These are phyloP conservation scores for Fusarium sp. DNA, from an alignment of 2,329 filamentous ascomycete species.

Conservation along the genomic window DNA sequence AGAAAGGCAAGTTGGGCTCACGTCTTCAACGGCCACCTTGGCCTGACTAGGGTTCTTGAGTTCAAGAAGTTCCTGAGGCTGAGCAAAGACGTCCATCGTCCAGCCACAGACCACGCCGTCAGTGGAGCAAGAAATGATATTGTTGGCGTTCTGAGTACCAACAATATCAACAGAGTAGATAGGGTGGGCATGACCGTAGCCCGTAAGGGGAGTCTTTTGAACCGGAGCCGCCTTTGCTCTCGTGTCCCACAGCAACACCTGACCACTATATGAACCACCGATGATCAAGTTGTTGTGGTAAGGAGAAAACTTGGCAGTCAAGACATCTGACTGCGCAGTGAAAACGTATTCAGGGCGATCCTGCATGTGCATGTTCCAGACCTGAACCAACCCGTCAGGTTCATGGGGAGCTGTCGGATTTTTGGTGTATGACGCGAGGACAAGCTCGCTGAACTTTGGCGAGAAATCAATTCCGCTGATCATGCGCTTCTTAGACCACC, in stretches of 20 bases:
- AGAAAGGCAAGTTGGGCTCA: conserved; percentile 92
- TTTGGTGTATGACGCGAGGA: conserved; percentile 96
- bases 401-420: conserved; percentile 95
- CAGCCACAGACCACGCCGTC: conserved; percentile 97
- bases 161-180: conserved; percentile 96
- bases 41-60: conserved; percentile 85
- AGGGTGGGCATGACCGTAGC: conserved; percentile 94
- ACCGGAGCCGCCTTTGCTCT: conserved; percentile 88
- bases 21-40: conserved; percentile 82
- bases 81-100: conserved; percentile 97
- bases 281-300: conserved; percentile 97
- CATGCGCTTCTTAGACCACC: conserved; percentile 98
- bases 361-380: conserved; percentile 97
- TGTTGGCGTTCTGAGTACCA: conserved; percentile 98
- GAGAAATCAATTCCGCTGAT: conserved; percentile 96
- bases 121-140: conserved; percentile 96
- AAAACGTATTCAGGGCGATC: conserved; percentile 96
- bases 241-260: conserved; percentile 97
- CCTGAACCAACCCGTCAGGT: conserved; percentile 90
- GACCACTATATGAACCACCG: conserved; percentile 94
- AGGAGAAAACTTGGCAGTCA: conserved; percentile 97
- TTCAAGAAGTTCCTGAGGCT: conserved; percentile 93
- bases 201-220: conserved; percentile 94
- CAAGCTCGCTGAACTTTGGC: conserved; percentile 90
- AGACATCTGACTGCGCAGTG: conserved; percentile 93